A percentile compares a stretch with the other conserved stretches of the same genome.
Evolutionary conservation across 331 rosid species (phyloP).

Genomic region (Phaseolus coccineus): DNA sequence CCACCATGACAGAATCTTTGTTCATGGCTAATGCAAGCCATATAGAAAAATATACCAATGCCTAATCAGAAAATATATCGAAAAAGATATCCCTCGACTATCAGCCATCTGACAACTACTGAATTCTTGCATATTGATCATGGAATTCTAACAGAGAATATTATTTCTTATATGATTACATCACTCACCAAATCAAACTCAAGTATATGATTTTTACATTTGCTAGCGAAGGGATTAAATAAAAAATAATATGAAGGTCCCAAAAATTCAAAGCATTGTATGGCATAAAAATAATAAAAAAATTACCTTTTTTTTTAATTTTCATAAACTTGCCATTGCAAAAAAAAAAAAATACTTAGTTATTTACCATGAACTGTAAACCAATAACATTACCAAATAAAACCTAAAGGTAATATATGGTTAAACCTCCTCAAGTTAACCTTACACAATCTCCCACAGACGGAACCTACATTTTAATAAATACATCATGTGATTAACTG

Average conservation of each 20-base stretch:
- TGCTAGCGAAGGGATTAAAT: not conserved
- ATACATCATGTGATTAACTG: not conserved
- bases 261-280: slow-evolving; percentile 28
- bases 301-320: too few relatives aligned
- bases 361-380: too few relatives aligned
- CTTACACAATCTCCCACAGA: slow-evolving; percentile 11
- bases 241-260: not conserved
- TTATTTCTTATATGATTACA: slow-evolving; percentile 14
- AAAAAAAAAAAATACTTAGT: too few relatives aligned
- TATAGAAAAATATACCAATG: not conserved
- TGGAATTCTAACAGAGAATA: slow-evolving; percentile 10
- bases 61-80: slow-evolving; percentile 16
- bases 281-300: slow-evolving; percentile 14
- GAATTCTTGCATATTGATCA: slow-evolving; percentile 29
- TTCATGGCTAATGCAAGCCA: not conserved
- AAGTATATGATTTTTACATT: slow-evolving; percentile 1
- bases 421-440: slow-evolving; percentile 37
- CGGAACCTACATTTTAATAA: slow-evolving; percentile 26
- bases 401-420: not conserved
- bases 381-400: too few relatives aligned
- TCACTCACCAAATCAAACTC: slow-evolving; percentile 10
- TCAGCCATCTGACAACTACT: slow-evolving; percentile 1
- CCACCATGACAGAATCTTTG: slow-evolving; percentile 4
- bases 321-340: too few relatives aligned
- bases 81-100: not conserved